A percentile compares a stretch with the other conserved stretches of the same genome.
phyloP scores from a whole-genome alignment of 257 asterid species.

The Plantago major region DNA sequence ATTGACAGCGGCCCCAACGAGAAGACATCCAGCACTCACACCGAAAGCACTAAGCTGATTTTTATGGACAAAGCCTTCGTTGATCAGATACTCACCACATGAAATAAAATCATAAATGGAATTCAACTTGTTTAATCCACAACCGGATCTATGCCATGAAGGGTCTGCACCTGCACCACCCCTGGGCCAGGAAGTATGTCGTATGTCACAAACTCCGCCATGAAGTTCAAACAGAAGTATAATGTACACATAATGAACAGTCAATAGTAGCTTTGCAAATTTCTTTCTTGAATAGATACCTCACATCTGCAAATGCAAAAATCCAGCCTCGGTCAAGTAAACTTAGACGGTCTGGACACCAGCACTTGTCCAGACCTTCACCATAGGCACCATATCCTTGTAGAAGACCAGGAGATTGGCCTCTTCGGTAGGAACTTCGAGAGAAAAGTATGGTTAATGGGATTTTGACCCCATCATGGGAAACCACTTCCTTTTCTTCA shows the following conservation, averaged over 20 bases:
- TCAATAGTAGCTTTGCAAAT: background rate
- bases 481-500: conserved; percentile 58
- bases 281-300: conserved; percentile 34
- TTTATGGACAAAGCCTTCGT: conserved; percentile 51
- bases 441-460: conserved; percentile 75
- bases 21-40: conserved; percentile 82
- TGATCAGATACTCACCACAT: conserved; percentile 60
- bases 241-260: background rate
- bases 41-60: conserved; percentile 59
- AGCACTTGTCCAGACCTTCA: conserved; percentile 73
- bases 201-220: conserved; percentile 4
- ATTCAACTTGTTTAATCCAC: conserved; percentile 68
- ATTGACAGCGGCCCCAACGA: conserved; percentile 77
- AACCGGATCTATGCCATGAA: conserved; percentile 69
- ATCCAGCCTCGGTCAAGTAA: conserved; percentile 93
- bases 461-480: conserved; percentile 68
- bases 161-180: conserved; percentile 82
- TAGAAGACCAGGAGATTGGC: conserved; percentile 76
- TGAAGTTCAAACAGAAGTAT: background rate
- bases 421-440: conserved; percentile 41
- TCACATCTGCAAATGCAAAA: conserved; percentile 89
- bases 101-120: conserved; percentile 65
- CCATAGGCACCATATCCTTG: conserved; percentile 96
- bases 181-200: conserved; percentile 30
- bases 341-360: conserved; percentile 84